A percentile compares a stretch with the other conserved stretches of the same genome.
Conservation (phyloP, 2,329 filamentous ascomycete genomes). For the Calonectria pseudoreteaudii region DNA sequence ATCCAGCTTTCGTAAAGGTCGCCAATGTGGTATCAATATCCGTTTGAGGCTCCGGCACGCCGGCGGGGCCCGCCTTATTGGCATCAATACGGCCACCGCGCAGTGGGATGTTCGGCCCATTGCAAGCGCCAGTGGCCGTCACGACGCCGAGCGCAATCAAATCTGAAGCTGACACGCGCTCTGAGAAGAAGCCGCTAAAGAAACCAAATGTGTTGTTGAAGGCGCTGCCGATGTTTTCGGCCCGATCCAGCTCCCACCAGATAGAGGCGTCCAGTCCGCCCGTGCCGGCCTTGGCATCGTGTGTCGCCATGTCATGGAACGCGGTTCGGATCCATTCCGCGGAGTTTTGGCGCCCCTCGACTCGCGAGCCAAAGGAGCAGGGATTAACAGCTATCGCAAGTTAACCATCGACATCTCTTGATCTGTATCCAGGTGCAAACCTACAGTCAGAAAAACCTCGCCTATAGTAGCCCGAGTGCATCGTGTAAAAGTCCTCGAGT, state of each 20-base stretch:
- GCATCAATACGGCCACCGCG: slow-evolving; percentile 46
- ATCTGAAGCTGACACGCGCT: slow-evolving; percentile 38
- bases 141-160: slow-evolving; percentile 39
- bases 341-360: slow-evolving; percentile 39
- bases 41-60: slow-evolving; percentile 47
- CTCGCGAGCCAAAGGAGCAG: slow-evolving; percentile 7
- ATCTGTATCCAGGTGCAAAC: neutral
- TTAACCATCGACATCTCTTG: neutral
- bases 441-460: slow-evolving; percentile 6
- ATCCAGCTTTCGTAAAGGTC: slow-evolving; percentile 45
- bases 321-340: slow-evolving; percentile 48
- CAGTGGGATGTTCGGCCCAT: slow-evolving; percentile 38
- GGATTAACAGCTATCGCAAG: neutral
- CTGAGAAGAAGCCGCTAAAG: slow-evolving; percentile 34
- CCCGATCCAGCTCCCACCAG: slow-evolving; percentile 43
- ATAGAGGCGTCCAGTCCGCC: slow-evolving; percentile 47
- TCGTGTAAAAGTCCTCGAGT: slow-evolving; percentile 10
- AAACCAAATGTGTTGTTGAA: slow-evolving; percentile 48
- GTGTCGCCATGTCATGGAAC: slow-evolving; percentile 45
- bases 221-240: slow-evolving; percentile 44
- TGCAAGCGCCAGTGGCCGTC: slow-evolving; percentile 43
- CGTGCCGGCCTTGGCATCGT: slow-evolving; percentile 37
- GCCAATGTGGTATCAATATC: slow-evolving; percentile 38
- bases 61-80: slow-evolving; percentile 40
- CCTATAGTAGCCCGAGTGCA: neutral